Conservation (phyloP, 2,329 filamentous ascomycete species). For the Ustulina deusta region DNA sequence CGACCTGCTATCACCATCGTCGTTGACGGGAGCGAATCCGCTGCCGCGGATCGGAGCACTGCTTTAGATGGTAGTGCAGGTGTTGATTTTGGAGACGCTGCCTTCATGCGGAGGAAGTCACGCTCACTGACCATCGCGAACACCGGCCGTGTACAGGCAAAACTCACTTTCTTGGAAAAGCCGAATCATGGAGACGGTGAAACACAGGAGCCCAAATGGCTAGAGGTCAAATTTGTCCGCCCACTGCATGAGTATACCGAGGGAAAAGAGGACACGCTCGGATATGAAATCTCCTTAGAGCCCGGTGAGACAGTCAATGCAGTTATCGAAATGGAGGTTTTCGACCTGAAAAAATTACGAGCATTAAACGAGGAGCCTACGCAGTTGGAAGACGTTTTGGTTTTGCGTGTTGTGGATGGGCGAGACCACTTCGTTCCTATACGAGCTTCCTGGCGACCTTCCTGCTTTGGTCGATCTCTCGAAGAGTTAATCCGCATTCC, state of each 20-base stretch:
- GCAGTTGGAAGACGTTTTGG: conserved; percentile 84
- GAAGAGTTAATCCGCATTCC: conserved; percentile 89
- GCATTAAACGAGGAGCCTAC: conserved; percentile 76
- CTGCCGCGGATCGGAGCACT: conserved; percentile 52
- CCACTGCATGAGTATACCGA: conserved; percentile 33
- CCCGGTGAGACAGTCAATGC: conserved; percentile 86
- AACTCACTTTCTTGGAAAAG: conserved; percentile 82
- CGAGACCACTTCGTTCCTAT: conserved; percentile 93
- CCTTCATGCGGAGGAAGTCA: conserved; percentile 74
- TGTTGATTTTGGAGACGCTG: conserved; percentile 82
- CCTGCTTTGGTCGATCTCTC: conserved; percentile 86
- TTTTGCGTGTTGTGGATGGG: conserved; percentile 84
- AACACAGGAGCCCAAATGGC: conserved; percentile 44
- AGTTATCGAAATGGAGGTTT: conserved; percentile 75
- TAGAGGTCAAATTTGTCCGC: conserved; percentile 44
- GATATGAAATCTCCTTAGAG: conserved; percentile 73
- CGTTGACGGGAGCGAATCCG: conserved; percentile 70
- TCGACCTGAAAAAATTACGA: conserved; percentile 71
- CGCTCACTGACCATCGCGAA: conserved; percentile 88
- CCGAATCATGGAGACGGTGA: conserved; percentile 64
- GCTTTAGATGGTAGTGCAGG: conserved; percentile 63
- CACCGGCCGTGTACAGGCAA: conserved; percentile 84
- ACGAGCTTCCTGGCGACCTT: conserved; percentile 81
- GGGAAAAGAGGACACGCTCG: conserved; percentile 50
- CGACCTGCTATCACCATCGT: conserved; percentile 86